These are phyloP conservation scores for Takashimella koratensis DNA, from an alignment of 1,284 basidiomycete species.

Conservation along the genomic window DNA sequence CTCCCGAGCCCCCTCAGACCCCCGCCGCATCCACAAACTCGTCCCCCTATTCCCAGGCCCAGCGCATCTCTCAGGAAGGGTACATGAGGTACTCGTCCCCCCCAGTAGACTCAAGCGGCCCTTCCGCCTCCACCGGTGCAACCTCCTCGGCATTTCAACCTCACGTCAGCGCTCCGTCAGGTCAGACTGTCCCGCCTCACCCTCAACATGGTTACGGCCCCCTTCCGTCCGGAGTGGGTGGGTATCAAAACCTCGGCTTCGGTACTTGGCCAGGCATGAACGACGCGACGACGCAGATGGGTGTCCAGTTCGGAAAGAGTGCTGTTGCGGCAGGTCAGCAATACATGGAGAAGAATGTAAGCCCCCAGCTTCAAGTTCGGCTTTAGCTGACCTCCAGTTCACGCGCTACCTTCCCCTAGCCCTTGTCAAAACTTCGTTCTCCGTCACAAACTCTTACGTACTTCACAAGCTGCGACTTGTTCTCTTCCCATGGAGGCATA, in stretches of 20 bases:
- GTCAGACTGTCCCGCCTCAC: background rate
- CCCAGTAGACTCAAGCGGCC: constrained; percentile 31
- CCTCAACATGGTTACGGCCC: constrained; percentile 8
- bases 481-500: constrained; percentile 94
- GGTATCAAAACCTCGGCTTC: constrained; percentile 49
- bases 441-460: constrained; percentile 95
- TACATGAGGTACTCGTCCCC: constrained; percentile 48
- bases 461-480: constrained; percentile 83
- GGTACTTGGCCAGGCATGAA: constrained; percentile 57
- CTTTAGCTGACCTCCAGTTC: constrained; percentile 56
- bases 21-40: constrained; percentile 51
- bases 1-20: constrained; percentile 80
- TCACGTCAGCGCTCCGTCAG: background rate
- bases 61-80: constrained; percentile 51
- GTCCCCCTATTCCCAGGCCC: constrained; percentile 41
- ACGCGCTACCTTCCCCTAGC: constrained; percentile 68
- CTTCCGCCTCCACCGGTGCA: background rate
- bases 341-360: constrained; percentile 89
- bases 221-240: constrained; percentile 53
- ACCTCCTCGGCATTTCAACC: background rate
- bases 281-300: constrained; percentile 91
- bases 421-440: constrained; percentile 88
- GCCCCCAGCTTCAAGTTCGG: constrained; percentile 33
- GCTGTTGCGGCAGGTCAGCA: constrained; percentile 92
- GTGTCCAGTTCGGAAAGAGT: constrained; percentile 90